Conservation (phyloP, 2,329 filamentous ascomycete genomes). For the Diplodia corticola region DNA sequence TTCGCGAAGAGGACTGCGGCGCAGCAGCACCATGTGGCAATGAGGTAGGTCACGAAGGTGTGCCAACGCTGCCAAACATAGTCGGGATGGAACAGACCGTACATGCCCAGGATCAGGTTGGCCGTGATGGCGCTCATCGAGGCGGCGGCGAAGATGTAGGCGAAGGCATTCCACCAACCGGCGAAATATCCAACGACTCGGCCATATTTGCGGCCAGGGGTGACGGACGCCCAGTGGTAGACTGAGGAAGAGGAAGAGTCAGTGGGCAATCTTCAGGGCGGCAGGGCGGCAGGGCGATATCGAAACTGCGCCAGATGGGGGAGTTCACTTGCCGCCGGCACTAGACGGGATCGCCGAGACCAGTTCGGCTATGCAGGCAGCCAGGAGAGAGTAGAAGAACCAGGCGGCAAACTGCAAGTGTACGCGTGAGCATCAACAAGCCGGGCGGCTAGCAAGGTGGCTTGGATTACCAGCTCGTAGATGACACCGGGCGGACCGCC, state of each 20-base stretch:
- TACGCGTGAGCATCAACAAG: neutral
- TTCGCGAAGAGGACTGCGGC: conserved; percentile 56
- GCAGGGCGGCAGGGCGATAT: neutral
- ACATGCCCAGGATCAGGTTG: conserved; percentile 51
- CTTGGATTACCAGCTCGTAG: conserved; percentile 41
- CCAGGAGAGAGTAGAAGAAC: conserved; percentile 54
- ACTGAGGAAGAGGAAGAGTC: conserved; percentile 31
- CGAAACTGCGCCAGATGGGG: neutral
- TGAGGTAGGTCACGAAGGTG: conserved; percentile 52
- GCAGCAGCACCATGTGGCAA: conserved; percentile 50
- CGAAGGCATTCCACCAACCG: conserved; percentile 55
- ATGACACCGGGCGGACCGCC: conserved; percentile 50
- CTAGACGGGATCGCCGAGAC: conserved; percentile 47
- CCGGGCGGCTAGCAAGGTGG: neutral
- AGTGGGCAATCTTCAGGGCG: neutral
- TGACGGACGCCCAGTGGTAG: conserved; percentile 57
- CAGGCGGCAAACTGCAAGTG: conserved; percentile 45
- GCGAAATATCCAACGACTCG: conserved; percentile 51
- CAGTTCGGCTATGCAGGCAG: conserved; percentile 53
- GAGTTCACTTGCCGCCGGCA: conserved; percentile 32
- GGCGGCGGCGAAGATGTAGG: conserved; percentile 51
- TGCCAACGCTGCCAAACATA: conserved; percentile 52
- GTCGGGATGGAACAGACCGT: conserved; percentile 49
- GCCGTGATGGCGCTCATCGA: conserved; percentile 47
- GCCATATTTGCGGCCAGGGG: conserved; percentile 50